phyloP scores from a whole-genome alignment of 1,139 yeast genomes.

The Blastobotrys niveus region DNA sequence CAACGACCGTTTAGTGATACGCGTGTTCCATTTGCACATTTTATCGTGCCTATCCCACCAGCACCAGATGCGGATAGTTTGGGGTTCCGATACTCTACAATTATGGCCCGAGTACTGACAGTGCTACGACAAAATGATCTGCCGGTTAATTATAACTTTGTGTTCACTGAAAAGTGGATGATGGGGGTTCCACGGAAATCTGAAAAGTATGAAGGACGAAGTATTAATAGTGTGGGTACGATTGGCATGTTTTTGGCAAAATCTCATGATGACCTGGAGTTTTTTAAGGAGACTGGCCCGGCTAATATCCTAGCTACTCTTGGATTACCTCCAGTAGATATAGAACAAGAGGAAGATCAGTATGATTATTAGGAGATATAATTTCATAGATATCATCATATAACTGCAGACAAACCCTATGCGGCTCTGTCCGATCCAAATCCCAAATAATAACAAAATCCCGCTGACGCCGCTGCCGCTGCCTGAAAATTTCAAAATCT shows the following conservation, averaged over 20 bases:
- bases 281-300: conserved; percentile 29
- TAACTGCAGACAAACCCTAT: no score
- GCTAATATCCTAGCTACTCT: conserved; percentile 46
- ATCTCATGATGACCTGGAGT: conserved; percentile 45
- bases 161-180: conserved; percentile 78
- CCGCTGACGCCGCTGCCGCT: no score
- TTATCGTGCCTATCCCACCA: conserved; percentile 51
- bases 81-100: conserved; percentile 58
- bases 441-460: no score
- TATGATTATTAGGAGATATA: conserved; percentile 21
- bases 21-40: conserved; percentile 76
- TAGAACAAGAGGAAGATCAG: conserved; percentile 28
- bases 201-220: conserved; percentile 40
- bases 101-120: conserved; percentile 67
- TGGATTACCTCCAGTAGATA: conserved; percentile 51
- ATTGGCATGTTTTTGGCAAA: conserved; percentile 77
- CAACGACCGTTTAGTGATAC: conserved; percentile 57
- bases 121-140: conserved; percentile 40
- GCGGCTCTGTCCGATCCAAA: no score
- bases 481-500: background rate
- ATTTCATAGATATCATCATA: background rate
- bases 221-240: conserved; percentile 75
- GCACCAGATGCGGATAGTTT: conserved; percentile 37
- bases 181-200: conserved; percentile 66
- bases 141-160: conserved; percentile 57